Evolutionary conservation across 2,329 filamentous ascomycete genomes (phyloP), one percentile per base, ranked within the genome.

Genomic region (Aspergillus vadensis): DNA sequence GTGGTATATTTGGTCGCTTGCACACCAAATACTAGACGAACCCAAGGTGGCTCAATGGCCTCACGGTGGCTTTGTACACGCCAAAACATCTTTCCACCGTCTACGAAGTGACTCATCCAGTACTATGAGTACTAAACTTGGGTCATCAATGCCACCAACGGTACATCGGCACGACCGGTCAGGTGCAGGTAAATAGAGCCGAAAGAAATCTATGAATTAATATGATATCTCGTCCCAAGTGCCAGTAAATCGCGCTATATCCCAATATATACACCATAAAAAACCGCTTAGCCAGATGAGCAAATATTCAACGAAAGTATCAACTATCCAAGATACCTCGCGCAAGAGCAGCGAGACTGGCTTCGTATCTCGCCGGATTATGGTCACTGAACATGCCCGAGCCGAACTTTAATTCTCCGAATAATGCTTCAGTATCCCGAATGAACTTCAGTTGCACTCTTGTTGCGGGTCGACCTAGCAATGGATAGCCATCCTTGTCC

Each of bases 321-420:
- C 58, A 78, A 69, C 74, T 75, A 69, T 77, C 79, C 67, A 79
- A 68, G 74, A 78, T 74, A 63, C 75, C 78, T 71, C 76, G 68
- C 61, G 77, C 76, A 71, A 92, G 77, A 62, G 85, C 85, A 59
- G 85, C 84, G 67, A 93, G 74, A 60, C 86, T 87, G 61, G 85
- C 83, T 74, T 92, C 90, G 70, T 93, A 93, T 65, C 86, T 82
- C 25, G 85, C 88, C 3, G 90, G 90, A 65, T 86, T 91, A 71
- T 93, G 90, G 72, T 93, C 90, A 61, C 86, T 82, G 74, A 93
- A 79, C 88, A 92, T 91, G 50, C 88, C 87, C 23, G 86, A 85
- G 5, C 87, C 88, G 71, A 93, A 92, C 47, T 83, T 80, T 44
- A 92, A 79, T 76, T 92, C 90, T 27, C 85, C 81, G 72, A 92